A percentile compares a stretch with the other conserved stretches of the same genome.
These are phyloP conservation scores for Neocatenulostroma microsporum DNA, from an alignment of 2,329 filamentous ascomycete genomes.

Conservation along the genomic window DNA sequence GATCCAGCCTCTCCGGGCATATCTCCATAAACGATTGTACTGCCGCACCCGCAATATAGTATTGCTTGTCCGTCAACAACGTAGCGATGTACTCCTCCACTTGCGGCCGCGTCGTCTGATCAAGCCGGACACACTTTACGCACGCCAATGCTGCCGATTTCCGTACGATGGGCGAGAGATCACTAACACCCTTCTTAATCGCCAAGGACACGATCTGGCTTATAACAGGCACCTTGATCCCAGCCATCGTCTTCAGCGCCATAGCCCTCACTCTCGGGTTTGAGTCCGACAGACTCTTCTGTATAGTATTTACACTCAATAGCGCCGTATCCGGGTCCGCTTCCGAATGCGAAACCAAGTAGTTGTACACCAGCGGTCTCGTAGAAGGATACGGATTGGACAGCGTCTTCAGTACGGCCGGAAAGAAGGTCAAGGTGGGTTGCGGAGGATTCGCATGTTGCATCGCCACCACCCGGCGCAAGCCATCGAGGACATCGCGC, in stretches of 20 bases:
- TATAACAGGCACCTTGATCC: constrained; percentile 93
- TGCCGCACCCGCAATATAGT: constrained; percentile 91
- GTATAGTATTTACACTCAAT: constrained; percentile 96
- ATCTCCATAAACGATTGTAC: constrained; percentile 83
- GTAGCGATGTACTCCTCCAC: constrained; percentile 71
- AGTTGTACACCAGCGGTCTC: constrained; percentile 98
- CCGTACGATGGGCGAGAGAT: constrained; percentile 91
- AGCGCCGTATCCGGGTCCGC: constrained; percentile 91
- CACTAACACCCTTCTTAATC: constrained; percentile 85
- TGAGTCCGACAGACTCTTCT: constrained; percentile 88
- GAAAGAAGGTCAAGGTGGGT: constrained; percentile 86
- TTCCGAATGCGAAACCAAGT: constrained; percentile 93
- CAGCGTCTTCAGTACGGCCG: constrained; percentile 96
- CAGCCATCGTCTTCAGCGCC: constrained; percentile 92
- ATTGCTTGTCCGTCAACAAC: constrained; percentile 82
- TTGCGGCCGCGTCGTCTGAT: constrained; percentile 77
- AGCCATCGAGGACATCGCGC: constrained; percentile 81
- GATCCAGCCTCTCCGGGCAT: constrained; percentile 76
- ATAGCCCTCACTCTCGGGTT: constrained; percentile 87
- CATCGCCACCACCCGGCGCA: constrained; percentile 85
- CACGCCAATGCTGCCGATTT: constrained; percentile 90
- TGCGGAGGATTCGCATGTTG: constrained; percentile 88
- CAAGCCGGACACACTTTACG: constrained; percentile 88
- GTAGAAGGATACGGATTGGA: constrained; percentile 89
- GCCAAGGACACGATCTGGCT: constrained; percentile 94